These are phyloP conservation scores for Ganoderma sinense DNA, from an alignment of 1,284 basidiomycete species.

Conservation along the genomic window DNA sequence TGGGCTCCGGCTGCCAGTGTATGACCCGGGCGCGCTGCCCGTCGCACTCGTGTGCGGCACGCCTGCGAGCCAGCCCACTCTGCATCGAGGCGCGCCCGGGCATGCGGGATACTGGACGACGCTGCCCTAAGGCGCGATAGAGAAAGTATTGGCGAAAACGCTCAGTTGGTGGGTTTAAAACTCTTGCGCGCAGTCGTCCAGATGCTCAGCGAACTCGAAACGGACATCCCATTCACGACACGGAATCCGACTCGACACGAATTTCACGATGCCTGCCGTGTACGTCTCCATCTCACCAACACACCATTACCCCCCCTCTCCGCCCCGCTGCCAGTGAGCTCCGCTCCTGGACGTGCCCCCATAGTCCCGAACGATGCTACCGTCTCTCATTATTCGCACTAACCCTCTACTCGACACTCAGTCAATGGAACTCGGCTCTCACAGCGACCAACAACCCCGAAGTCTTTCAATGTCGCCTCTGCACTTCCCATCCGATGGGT, in stretches of 20 bases:
- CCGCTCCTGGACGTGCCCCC: not conserved
- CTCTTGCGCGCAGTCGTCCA: constrained; percentile 9
- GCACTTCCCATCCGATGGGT: not conserved
- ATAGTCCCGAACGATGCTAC: not conserved
- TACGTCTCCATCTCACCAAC: not conserved
- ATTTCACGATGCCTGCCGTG: constrained; percentile 3
- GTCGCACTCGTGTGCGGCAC: constrained; percentile 10
- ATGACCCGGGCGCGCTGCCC: constrained; percentile 11
- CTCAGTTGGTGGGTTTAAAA: constrained; percentile 22
- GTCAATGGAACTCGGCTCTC: not conserved
- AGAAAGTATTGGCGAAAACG: constrained; percentile 14
- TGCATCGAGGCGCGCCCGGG: constrained; percentile 28
- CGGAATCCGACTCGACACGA: not conserved
- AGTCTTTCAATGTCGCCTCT: not conserved
- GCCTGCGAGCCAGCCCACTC: constrained; percentile 10
- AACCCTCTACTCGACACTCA: not conserved
- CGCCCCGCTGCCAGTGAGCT: not conserved
- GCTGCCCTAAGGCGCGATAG: constrained; percentile 6
- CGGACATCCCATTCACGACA: constrained; percentile 14
- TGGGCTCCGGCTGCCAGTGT: not conserved
- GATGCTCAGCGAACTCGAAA: constrained; percentile 17
- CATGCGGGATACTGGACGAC: constrained; percentile 21
- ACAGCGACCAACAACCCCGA: not conserved
- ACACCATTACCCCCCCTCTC: not conserved
- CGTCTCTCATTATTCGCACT: not conserved